Conservation (phyloP, 768 basidiomycete species). For the Termitomyces sp. region DNA sequence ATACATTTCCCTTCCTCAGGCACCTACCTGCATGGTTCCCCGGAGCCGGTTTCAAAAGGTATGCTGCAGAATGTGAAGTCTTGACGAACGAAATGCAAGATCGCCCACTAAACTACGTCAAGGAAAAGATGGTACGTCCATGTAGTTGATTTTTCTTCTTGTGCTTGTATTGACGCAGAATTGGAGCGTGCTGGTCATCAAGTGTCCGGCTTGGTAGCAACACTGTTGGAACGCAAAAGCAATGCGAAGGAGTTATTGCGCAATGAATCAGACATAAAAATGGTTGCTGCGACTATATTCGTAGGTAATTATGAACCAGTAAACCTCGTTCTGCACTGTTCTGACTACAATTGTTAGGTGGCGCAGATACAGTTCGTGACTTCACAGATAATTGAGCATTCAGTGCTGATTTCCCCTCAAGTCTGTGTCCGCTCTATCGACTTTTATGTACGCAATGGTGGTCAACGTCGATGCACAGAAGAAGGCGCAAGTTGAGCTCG, state of each 20-base stretch:
- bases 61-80: slow-evolving; percentile 5
- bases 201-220: slow-evolving; percentile 6
- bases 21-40: slow-evolving; percentile 32
- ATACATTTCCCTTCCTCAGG: slow-evolving; percentile 25
- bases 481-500: slow-evolving; percentile 32
- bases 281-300: slow-evolving; percentile 12
- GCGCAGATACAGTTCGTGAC: slow-evolving; percentile 13
- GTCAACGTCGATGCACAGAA: slow-evolving; percentile 15
- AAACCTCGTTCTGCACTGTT: background rate
- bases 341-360: background rate
- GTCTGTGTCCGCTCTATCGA: slow-evolving; percentile 10
- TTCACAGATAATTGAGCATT: background rate
- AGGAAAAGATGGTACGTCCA: slow-evolving; percentile 9
- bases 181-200: slow-evolving; percentile 2
- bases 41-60: slow-evolving; percentile 20
- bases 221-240: slow-evolving; percentile 5
- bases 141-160: no score
- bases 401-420: background rate
- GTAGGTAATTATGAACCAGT: slow-evolving; percentile 1
- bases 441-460: slow-evolving; percentile 17
- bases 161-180: background rate
- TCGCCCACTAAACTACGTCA: slow-evolving; percentile 10
- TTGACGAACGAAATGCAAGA: slow-evolving; percentile 12
- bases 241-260: background rate
- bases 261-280: slow-evolving; percentile 9